Evolutionary conservation across 169 alveolate genomes (phyloP), one percentile per base, ranked within the genome.

Genomic region (Eimeria brunetti): DNA sequence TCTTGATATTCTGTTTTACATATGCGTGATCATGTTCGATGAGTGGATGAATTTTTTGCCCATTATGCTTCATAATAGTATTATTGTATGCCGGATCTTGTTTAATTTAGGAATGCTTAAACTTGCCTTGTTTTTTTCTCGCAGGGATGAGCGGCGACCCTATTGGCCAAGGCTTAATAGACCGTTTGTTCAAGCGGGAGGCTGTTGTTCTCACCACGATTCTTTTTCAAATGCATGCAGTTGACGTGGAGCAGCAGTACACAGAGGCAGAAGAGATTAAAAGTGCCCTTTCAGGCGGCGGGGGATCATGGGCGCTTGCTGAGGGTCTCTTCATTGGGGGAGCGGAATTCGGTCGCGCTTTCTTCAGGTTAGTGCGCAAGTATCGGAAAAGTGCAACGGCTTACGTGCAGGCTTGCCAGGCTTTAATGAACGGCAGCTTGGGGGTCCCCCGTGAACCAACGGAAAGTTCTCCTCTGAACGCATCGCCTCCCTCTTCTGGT

Each of bases 321-420:
- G 95, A 91, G 51, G 95, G 95, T 0, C 85, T 91, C 27, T 91
- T 80, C 85, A 46, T 91, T n/a, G 95, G 95, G 18, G 64, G 58
- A 12, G 88, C 88, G 27, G 95, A 91, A n/a, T 91, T 91, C 60
- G 91, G 75, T 20, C 84, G 80, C 6, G 69, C 88, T 11, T 91
- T 91, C 85, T 27, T 58, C 44, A n/a, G 16, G 9, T 36, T 46
- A 33, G 46, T 91, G 41, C 18, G 46, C 16, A 22, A 53, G n/a
- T 91, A 91, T 73, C 51, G 16, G 12, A 51, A 27, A 22, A 83
- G 90, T 27, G 90, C 90, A 24, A 0, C 6, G 33, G 75, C 71
- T 1, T 83, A 83, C n/a, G 90, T 83, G 38, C 60, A 83, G 36
- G 56, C 60, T 0, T 83, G 90, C 20, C 33, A 83, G 53, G 76